phyloP scores from a whole-genome alignment of 1,284 basidiomycete species.

The Puccinia coronata region DNA sequence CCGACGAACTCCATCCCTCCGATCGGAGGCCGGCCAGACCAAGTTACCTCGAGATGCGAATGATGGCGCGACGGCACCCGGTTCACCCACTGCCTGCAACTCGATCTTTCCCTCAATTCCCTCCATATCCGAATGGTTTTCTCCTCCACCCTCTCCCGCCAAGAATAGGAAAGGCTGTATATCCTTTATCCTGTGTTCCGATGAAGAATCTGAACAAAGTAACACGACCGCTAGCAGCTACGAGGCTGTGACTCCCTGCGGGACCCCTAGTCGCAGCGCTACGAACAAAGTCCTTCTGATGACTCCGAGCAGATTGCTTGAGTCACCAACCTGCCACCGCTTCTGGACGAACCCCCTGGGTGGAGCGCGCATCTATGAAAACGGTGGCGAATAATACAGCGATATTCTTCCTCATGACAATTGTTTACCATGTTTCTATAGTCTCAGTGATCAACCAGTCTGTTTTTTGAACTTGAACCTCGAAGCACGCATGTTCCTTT shows the following conservation, averaged over 20 bases:
- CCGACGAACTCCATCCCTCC: conserved; percentile 27
- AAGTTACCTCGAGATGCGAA: background rate
- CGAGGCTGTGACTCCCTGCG: background rate
- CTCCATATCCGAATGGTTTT: conserved; percentile 43
- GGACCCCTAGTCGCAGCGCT: conserved; percentile 1
- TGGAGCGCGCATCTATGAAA: background rate
- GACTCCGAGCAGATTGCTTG: conserved; percentile 15
- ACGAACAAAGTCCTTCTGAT: background rate
- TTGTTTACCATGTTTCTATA: too few relatives aligned
- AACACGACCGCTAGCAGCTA: background rate
- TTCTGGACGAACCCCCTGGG: conserved; percentile 9
- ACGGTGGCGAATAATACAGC: too few relatives aligned
- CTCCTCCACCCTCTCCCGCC: conserved; percentile 18
- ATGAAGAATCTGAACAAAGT: conserved; percentile 41
- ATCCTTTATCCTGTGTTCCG: conserved; percentile 45
- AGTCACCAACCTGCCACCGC: conserved; percentile 12
- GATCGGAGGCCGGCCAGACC: background rate
- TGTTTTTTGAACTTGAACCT: background rate
- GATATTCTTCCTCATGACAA: too few relatives aligned
- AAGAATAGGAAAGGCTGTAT: conserved; percentile 42
- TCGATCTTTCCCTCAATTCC: conserved; percentile 24
- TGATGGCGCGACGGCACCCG: background rate
- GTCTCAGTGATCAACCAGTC: too few relatives aligned
- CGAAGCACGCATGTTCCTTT: background rate
- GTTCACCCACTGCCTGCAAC: background rate